A percentile compares a stretch with the other conserved stretches of the same genome.
Evolutionary conservation across 768 basidiomycete species (phyloP).

Genomic region (Calocybe indica): DNA sequence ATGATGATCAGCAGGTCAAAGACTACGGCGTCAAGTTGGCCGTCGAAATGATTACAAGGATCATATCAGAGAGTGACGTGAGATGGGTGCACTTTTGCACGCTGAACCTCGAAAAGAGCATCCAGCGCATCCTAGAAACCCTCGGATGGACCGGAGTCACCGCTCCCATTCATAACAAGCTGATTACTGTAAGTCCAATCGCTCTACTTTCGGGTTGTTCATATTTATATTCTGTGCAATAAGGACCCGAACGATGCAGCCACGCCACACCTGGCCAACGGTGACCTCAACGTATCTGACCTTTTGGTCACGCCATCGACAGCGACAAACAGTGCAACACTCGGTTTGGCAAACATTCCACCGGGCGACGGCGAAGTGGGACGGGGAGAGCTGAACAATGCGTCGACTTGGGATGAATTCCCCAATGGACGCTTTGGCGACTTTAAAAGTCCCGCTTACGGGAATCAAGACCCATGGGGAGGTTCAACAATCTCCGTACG

Average conservation of each 20-base stretch:
- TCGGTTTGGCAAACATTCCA: constrained; percentile 45
- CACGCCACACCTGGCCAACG: constrained; percentile 5
- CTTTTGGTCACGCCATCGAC: constrained; percentile 57
- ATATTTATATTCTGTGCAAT: neutral
- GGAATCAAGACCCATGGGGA: constrained; percentile 74
- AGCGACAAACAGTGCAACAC: constrained; percentile 59
- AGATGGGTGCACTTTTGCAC: constrained; percentile 92
- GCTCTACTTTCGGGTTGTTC: too few species aligned
- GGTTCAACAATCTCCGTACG: constrained; percentile 55
- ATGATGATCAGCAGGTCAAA: constrained; percentile 92
- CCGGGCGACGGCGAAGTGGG: constrained; percentile 50
- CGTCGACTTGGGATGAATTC: constrained; percentile 89
- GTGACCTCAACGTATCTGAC: constrained; percentile 20
- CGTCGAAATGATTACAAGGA: constrained; percentile 65
- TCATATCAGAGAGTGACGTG: constrained; percentile 51
- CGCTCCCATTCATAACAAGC: constrained; percentile 46
- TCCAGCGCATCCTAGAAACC: constrained; percentile 75
- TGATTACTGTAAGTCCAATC: constrained; percentile 50
- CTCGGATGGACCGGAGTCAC: constrained; percentile 63
- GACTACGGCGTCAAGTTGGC: constrained; percentile 89
- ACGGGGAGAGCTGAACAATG: constrained; percentile 70
- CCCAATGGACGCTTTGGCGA: constrained; percentile 99
- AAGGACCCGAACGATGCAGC: constrained; percentile 10
- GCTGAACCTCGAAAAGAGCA: constrained; percentile 94
- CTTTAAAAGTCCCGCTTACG: constrained; percentile 94